Percentiles rank a stretch among this genome's conserved stretches.
These are phyloP conservation scores for Pseudogymnoascus sp. DNA, from an alignment of 2,329 filamentous ascomycete genomes.

Conservation along the genomic window DNA sequence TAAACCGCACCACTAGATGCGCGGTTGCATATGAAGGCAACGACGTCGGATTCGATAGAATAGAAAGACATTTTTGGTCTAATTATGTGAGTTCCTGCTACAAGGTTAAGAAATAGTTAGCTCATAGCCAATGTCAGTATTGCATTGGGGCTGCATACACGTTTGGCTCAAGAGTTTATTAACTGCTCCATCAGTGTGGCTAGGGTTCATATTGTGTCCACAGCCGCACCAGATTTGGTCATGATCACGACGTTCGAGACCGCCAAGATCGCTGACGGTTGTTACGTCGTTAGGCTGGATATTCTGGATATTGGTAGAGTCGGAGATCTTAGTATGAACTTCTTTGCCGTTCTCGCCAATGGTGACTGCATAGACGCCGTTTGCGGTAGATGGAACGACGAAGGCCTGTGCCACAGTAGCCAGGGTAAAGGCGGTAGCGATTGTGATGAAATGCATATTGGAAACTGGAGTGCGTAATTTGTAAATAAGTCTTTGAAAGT, in stretches of 20 bases:
- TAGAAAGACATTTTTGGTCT: neutral
- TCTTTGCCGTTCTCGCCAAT: neutral
- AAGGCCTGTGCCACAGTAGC: neutral
- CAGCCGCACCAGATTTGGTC: neutral
- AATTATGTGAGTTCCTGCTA: neutral
- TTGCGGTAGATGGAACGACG: neutral
- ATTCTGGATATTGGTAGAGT: neutral
- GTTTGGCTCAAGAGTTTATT: neutral
- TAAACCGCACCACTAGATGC: no score
- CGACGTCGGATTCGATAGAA: neutral
- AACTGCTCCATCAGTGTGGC: neutral
- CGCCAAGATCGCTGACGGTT: neutral
- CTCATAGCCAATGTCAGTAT: neutral
- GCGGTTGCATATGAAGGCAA: neutral
- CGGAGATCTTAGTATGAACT: neutral
- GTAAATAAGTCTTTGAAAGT: neutral
- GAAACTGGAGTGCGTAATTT: neutral
- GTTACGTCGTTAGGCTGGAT: neutral
- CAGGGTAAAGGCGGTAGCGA: neutral
- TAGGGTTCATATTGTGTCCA: neutral
- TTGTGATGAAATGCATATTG: neutral
- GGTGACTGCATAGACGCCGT: neutral
- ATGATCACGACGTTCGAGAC: neutral
- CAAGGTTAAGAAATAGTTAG: neutral
- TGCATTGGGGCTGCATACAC: neutral